A percentile compares a stretch with the other conserved stretches of the same genome.
Evolutionary conservation across 2,329 filamentous ascomycete genomes (phyloP).

Genomic region (Alternaria sp.): DNA sequence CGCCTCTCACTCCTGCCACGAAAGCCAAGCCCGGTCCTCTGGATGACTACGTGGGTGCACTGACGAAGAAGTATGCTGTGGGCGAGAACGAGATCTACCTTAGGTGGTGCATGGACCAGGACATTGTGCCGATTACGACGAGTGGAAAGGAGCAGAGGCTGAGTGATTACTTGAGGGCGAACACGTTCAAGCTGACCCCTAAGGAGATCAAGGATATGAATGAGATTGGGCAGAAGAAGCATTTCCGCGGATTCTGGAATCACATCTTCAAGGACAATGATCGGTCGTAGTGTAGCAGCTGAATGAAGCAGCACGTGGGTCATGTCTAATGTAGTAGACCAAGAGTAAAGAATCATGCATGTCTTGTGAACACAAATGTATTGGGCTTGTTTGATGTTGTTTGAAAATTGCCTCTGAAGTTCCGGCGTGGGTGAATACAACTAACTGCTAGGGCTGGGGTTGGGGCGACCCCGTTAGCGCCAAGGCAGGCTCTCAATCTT

Average conservation of each 20-base stretch:
- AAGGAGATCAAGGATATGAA: constrained; percentile 59
- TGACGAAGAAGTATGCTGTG: constrained; percentile 69
- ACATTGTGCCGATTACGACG: constrained; percentile 65
- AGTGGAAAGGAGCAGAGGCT: constrained; percentile 66
- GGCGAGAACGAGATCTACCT: constrained; percentile 63
- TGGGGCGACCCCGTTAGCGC: neutral
- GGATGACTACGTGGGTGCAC: constrained; percentile 57
- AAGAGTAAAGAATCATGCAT: neutral
- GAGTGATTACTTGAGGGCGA: constrained; percentile 62
- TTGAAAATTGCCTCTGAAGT: neutral
- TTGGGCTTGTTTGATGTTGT: neutral
- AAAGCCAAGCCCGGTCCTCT: constrained; percentile 63
- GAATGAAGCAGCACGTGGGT: neutral
- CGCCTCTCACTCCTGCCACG: constrained; percentile 58
- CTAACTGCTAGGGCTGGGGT: neutral
- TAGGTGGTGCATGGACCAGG: constrained; percentile 68
- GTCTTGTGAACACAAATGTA: neutral
- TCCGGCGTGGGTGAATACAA: neutral
- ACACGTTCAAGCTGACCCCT: constrained; percentile 65
- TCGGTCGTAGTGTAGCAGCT: constrained; percentile 43
- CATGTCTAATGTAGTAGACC: neutral
- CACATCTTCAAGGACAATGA: constrained; percentile 62
- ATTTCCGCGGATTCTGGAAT: constrained; percentile 67
- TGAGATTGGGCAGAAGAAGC: constrained; percentile 64
- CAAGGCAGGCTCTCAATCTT: constrained; percentile 15